Base-by-base conservation (phyloP, 306 rosid genomes). In the Cicer pinnatifidum region DNA sequence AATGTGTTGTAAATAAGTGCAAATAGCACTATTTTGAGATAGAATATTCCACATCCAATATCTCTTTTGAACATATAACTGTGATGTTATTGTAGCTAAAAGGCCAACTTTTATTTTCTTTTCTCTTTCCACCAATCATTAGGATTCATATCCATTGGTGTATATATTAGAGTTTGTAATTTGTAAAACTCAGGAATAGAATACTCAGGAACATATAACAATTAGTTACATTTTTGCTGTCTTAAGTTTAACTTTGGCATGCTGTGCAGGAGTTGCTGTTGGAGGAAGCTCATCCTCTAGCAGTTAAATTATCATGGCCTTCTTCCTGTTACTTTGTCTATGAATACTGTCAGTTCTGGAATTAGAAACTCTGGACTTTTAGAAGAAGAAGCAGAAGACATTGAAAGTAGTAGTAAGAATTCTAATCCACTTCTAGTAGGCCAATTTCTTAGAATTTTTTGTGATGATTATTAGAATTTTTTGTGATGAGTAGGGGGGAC, bases 211-310 rank as follows among this genome's bases (percentile, higher is more conserved):
- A 1, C 9, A 70, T 56, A 35, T 46, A 46, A 37, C 75, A 53
- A 2, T 33, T 64, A 8, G 9, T 47, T 45, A 5, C 11, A 7
- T 9, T 17, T 43, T 82, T 66, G 19, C 3, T 11, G 33, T 52
- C 15, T 45, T 47, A 72, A 47, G 59, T 66, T 77, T 39, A 79
- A 69, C 13, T 58, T 67, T 75, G 53, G 54, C 51, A 48, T 71
- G 45, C 73, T 48, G 58, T 82, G 83, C 88, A 91, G 97, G 97
- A 90, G 52, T 71, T 88, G 74, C 71, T 83, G 74, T 77, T 92
- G 81, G 89, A 83, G 81, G 99, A 95, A 85, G 88, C 92, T 80
- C 99, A 91, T 84, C 91, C 97, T 72, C 86, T 91, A 56, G 96
- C 94, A 48, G 75, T 91, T 72, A 92, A 88, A 70, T 78, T 94